Conservation (phyloP, 1,139 yeast species). For the Tardiomyces depauwii region DNA sequence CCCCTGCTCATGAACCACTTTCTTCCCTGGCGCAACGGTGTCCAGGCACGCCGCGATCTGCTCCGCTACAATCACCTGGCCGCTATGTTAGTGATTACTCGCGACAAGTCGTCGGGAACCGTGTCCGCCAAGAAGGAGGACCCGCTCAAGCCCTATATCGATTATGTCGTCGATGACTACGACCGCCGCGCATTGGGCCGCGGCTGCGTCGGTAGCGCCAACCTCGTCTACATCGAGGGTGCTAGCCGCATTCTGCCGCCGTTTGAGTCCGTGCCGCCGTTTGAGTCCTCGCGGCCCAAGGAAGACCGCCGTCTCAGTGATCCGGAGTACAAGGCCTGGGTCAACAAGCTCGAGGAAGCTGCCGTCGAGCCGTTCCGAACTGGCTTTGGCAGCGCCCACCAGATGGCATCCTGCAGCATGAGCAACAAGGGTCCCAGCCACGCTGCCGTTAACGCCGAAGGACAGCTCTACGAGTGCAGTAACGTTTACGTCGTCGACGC, state of each 20-base stretch:
- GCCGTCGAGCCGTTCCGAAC: slow-evolving; percentile 38
- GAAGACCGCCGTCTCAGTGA: slow-evolving; percentile 34
- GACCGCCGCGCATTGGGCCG: slow-evolving; percentile 35
- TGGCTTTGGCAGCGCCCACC: slow-evolving; percentile 46
- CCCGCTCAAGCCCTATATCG: slow-evolving; percentile 31
- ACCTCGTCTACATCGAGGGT: slow-evolving; percentile 41
- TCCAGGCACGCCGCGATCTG: slow-evolving; percentile 27
- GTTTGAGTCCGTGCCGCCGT: slow-evolving; percentile 30
- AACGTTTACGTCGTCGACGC: slow-evolving; percentile 49
- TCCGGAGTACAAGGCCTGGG: slow-evolving; percentile 38
- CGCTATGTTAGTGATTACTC: slow-evolving; percentile 36
- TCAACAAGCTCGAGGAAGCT: slow-evolving; percentile 48
- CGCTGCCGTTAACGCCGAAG: slow-evolving; percentile 41
- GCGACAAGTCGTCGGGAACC: slow-evolving; percentile 38
- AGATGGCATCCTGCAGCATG: slow-evolving; percentile 50
- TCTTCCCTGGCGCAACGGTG: slow-evolving; percentile 37
- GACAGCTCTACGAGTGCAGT: slow-evolving; percentile 41
- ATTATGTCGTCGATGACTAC: slow-evolving; percentile 33
- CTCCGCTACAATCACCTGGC: slow-evolving; percentile 33
- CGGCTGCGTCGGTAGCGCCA: slow-evolving; percentile 35
- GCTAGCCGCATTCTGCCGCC: slow-evolving; percentile 37
- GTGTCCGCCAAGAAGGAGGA: slow-evolving; percentile 29
- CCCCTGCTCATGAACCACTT: slow-evolving; percentile 34
- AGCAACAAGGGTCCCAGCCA: slow-evolving; percentile 36
- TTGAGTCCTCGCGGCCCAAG: slow-evolving; percentile 32